Evolutionary conservation across 106 monocot genomes (phyloP).

Genomic region (Xerophyta viscosa): DNA sequence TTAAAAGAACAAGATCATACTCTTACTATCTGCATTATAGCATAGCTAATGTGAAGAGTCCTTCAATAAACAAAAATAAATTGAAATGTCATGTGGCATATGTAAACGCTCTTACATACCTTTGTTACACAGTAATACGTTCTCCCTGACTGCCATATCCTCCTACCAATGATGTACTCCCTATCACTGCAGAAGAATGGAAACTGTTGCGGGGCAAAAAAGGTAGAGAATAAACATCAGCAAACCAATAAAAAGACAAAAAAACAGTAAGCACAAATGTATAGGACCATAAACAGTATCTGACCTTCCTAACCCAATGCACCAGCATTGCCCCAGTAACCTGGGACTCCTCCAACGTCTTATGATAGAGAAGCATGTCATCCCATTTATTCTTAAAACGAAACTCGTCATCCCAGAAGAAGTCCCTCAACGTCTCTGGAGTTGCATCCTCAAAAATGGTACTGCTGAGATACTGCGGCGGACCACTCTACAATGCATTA

Average conservation of each 20-base stretch:
- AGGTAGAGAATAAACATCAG: neutral
- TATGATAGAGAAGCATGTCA: constrained; percentile 84
- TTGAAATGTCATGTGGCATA: neutral
- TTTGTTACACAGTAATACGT: constrained; percentile 85
- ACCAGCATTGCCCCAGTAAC: constrained; percentile 78
- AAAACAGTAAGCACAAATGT: neutral
- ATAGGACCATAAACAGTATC: neutral
- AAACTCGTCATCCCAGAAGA: constrained; percentile 96
- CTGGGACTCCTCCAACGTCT: constrained; percentile 54
- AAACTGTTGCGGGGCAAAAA: constrained; percentile 36
- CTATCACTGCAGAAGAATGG: constrained; percentile 92
- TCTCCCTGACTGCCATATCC: constrained; percentile 63
- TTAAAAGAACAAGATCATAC: too few relatives aligned
- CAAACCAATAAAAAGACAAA: neutral
- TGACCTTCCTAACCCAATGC: constrained; percentile 87
- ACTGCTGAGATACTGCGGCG: constrained; percentile 83
- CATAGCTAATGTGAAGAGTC: too few relatives aligned
- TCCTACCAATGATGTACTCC: constrained; percentile 76
- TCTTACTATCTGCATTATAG: too few relatives aligned
- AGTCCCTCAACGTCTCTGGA: constrained; percentile 70
- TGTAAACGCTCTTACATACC: constrained; percentile 25
- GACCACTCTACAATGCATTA: constrained; percentile 33
- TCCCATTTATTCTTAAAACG: constrained; percentile 72
- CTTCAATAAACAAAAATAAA: neutral
- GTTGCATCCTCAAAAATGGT: constrained; percentile 77